A percentile compares a stretch with the other conserved stretches of the same genome.
phyloP scores from a whole-genome alignment of 192 early-diverging fungal genomes.

The Oehlia diaphana region DNA sequence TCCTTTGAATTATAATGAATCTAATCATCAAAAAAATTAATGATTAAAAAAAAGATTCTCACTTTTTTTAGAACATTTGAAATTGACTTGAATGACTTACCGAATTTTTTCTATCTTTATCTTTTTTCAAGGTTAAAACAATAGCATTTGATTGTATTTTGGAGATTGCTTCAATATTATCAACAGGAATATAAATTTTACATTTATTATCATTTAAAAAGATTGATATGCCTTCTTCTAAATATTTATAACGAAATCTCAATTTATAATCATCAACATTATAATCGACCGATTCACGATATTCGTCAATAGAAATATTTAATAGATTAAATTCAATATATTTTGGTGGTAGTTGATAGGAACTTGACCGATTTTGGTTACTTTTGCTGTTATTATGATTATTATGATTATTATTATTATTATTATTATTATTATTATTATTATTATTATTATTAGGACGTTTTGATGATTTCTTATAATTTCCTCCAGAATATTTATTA shows the following conservation, averaged over 20 bases:
- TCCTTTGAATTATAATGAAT: conserved; percentile 7
- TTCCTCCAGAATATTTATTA: no score
- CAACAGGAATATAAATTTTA: conserved; percentile 13
- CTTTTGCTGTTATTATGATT: no score
- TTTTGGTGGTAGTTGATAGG: background rate
- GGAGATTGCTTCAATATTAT: conserved; percentile 5
- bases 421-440: no score
- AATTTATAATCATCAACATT: background rate
- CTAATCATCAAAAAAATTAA: background rate
- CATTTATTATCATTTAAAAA: conserved; percentile 15
- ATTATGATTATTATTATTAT: no score
- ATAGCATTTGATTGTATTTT: background rate
- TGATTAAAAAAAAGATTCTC: background rate
- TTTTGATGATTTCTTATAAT: no score
- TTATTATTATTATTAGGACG: no score
- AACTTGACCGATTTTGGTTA: no score
- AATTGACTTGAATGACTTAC: background rate
- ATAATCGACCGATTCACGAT: background rate
- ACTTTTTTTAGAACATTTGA: no score
- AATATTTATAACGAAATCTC: conserved; percentile 16
- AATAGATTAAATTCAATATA: conserved; percentile 1
- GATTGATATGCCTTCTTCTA: conserved; percentile 5
- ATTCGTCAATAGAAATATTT: background rate
- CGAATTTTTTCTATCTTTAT: background rate
- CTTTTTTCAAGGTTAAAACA: conserved; percentile 8